phyloP scores from a whole-genome alignment of 2,329 filamentous ascomycete species.

The Fusarium fujikuroi region DNA sequence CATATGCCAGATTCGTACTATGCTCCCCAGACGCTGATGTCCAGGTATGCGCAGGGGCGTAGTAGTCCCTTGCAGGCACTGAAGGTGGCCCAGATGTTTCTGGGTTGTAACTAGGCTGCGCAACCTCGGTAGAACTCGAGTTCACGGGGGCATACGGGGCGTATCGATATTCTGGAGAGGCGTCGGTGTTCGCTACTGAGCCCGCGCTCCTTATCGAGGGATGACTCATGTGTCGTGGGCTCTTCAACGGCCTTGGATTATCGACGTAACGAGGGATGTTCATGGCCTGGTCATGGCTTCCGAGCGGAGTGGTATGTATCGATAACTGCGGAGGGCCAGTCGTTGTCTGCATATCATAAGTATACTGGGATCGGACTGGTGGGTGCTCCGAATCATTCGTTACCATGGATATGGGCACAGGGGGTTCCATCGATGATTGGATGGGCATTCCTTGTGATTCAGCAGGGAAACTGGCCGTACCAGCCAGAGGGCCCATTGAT shows the following conservation, averaged over 20 bases:
- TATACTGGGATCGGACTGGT: constrained; percentile 64
- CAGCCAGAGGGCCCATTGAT: constrained; percentile 62
- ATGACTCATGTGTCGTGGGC: constrained; percentile 64
- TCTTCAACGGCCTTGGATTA: constrained; percentile 66
- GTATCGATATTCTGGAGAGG: constrained; percentile 67
- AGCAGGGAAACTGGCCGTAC: constrained; percentile 58
- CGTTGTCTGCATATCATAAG: constrained; percentile 63
- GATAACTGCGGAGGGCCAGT: constrained; percentile 63
- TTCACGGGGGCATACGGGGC: constrained; percentile 54
- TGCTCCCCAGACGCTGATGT: constrained; percentile 61
- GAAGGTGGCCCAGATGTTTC: constrained; percentile 46
- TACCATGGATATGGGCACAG: constrained; percentile 63
- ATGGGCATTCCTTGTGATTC: constrained; percentile 66
- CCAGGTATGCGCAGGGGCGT: constrained; percentile 63
- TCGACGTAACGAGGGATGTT: constrained; percentile 69
- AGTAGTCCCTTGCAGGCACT: constrained; percentile 61
- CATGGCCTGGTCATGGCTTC: constrained; percentile 57
- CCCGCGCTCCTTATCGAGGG: constrained; percentile 63
- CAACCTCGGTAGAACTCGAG: constrained; percentile 47
- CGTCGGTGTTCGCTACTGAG: constrained; percentile 61
- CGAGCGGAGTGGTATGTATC: constrained; percentile 50
- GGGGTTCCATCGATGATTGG: constrained; percentile 62
- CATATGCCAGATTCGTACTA: constrained; percentile 57
- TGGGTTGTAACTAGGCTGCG: constrained; percentile 46
- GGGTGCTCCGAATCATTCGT: constrained; percentile 59